Percentiles rank a stretch among this genome's conserved stretches.
Evolutionary conservation across 345 rosid species (phyloP).

Genomic region (Eucalyptus urophylla): DNA sequence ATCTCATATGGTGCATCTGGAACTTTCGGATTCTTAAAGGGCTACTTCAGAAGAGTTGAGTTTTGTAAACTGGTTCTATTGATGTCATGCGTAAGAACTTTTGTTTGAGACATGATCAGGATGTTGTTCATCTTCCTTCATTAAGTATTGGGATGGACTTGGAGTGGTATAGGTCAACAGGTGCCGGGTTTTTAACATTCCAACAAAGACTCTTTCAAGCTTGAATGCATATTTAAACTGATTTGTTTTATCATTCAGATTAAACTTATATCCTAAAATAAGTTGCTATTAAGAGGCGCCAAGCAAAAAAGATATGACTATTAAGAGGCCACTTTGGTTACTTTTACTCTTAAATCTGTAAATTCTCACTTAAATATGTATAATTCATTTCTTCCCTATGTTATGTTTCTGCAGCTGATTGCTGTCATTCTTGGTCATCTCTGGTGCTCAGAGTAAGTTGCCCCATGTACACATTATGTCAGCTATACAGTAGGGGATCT

Average conservation of each 20-base stretch:
- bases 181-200: not conserved
- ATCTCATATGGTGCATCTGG: not conserved
- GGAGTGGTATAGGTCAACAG: not conserved
- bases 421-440: constrained; percentile 84
- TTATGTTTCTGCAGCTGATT: constrained; percentile 50
- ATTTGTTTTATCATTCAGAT: not conserved
- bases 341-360: not conserved
- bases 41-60: not conserved
- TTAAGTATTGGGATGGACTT: not conserved
- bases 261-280: not conserved
- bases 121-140: not conserved
- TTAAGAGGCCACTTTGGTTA: not conserved
- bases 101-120: not conserved
- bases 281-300: not conserved
- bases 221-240: not conserved
- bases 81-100: not conserved
- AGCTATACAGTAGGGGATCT: not conserved
- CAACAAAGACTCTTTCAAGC: not conserved
- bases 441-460: constrained; percentile 94
- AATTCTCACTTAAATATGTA: not conserved
- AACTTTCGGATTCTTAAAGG: not conserved
- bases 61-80: not conserved
- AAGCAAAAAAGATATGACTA: not conserved
- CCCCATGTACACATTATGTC: not conserved
- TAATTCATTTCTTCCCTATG: not conserved